A percentile compares a stretch with the other conserved stretches of the same genome.
These are phyloP conservation scores for Colletotrichum tropicale DNA, from an alignment of 2,329 filamentous ascomycete species.

Conservation along the genomic window DNA sequence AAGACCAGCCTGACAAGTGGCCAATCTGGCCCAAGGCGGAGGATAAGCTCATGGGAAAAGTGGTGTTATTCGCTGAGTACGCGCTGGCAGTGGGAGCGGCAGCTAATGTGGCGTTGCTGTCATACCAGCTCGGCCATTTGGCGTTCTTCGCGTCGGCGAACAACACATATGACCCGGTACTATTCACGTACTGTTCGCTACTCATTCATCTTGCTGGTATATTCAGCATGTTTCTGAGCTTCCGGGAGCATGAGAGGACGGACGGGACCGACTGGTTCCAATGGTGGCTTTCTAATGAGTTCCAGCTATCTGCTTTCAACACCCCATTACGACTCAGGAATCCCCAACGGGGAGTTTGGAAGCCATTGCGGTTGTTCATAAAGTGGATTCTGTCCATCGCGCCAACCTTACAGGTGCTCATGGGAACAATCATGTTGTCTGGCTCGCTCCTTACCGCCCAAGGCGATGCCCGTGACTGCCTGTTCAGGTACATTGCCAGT, in stretches of 20 bases:
- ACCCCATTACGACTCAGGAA: too few relatives aligned
- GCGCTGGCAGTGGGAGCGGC: too few relatives aligned
- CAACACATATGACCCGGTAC: neutral
- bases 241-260: too few relatives aligned
- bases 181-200: neutral
- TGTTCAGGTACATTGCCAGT: neutral
- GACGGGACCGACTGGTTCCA: too few relatives aligned
- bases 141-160: neutral
- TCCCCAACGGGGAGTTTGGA: too few relatives aligned
- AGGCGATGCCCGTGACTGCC: neutral
- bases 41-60: too few relatives aligned
- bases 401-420: neutral
- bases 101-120: neutral
- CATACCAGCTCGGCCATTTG: neutral
- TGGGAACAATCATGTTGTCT: neutral
- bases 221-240: neutral
- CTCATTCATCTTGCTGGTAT: neutral
- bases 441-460: neutral
- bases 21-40: too few relatives aligned
- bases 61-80: too few relatives aligned
- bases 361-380: too few relatives aligned
- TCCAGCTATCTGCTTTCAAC: too few relatives aligned
- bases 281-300: too few relatives aligned
- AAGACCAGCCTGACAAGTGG: too few relatives aligned
- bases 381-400: neutral